A percentile compares a stretch with the other conserved stretches of the same genome.
phyloP scores from a whole-genome alignment of 441 rosid species.

The Macaranga tanarius region DNA sequence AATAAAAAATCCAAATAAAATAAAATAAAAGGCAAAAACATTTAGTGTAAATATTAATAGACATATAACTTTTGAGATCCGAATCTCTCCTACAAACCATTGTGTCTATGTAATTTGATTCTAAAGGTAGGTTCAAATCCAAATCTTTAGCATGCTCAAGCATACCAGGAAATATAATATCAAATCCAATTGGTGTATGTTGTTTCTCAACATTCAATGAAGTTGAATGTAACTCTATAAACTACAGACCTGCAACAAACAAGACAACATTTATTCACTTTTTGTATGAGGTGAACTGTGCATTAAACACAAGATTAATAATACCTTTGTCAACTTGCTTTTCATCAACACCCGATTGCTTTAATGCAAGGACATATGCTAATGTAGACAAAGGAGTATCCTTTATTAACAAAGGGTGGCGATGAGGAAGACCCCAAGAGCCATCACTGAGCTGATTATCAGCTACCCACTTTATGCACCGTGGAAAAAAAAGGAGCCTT shows the following conservation, averaged over 20 bases:
- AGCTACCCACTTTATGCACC: conserved; percentile 62
- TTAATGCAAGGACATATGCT: conserved; percentile 70
- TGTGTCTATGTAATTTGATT: conserved; percentile 40
- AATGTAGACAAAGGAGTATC: conserved; percentile 72
- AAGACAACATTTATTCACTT: conserved; percentile 13
- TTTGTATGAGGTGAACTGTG: conserved; percentile 7
- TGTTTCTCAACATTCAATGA: conserved; percentile 56
- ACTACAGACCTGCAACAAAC: conserved; percentile 54
- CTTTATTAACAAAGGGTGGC: conserved; percentile 45
- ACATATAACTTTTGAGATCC: conserved; percentile 56
- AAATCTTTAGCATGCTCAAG: conserved; percentile 59
- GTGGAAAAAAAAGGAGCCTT: conserved; percentile 62
- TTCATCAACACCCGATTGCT: conserved; percentile 72
- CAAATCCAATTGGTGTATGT: conserved; percentile 63
- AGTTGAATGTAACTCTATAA: conserved; percentile 56
- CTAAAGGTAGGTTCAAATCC: conserved; percentile 61
- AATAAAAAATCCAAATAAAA: no score
- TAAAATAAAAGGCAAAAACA: neutral
- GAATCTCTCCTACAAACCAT: conserved; percentile 48
- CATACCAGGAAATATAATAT: conserved; percentile 78
- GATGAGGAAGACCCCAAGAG: conserved; percentile 67
- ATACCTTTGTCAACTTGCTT: conserved; percentile 59
- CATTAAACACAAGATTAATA: conserved; percentile 1
- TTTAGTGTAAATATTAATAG: neutral
- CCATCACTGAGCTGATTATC: conserved; percentile 74